phyloP scores from a whole-genome alignment of 352 stramenopile species.

The Pythium brachiatum region DNA sequence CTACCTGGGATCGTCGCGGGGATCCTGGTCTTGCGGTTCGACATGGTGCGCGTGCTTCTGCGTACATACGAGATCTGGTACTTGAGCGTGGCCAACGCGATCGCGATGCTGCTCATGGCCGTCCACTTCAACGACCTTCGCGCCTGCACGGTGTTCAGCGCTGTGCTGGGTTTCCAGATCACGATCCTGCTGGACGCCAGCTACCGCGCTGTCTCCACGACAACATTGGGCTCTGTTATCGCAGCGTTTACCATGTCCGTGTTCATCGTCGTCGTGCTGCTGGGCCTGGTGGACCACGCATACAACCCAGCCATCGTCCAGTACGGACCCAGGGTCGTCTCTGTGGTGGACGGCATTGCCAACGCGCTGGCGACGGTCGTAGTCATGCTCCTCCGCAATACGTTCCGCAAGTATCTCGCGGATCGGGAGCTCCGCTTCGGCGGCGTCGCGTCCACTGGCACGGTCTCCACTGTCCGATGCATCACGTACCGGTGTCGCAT shows the following conservation, averaged over 20 bases:
- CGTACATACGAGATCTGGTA: slow-evolving; percentile 36
- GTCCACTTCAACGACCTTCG: slow-evolving; percentile 17
- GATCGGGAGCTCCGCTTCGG: not conserved
- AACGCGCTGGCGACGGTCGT: slow-evolving; percentile 18
- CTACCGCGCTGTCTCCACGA: slow-evolving; percentile 9
- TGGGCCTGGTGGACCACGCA: slow-evolving; percentile 12
- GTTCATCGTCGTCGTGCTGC: slow-evolving; percentile 17
- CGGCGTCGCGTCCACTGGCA: not conserved
- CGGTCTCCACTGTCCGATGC: slow-evolving; percentile 14
- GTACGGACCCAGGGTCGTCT: slow-evolving; percentile 4
- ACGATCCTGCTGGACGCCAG: slow-evolving; percentile 29
- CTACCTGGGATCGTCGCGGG: slow-evolving; percentile 1
- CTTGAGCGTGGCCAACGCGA: slow-evolving; percentile 23
- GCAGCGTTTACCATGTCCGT: slow-evolving; percentile 4
- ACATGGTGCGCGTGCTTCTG: slow-evolving; percentile 23
- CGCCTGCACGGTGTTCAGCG: slow-evolving; percentile 4
- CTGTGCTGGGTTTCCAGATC: slow-evolving; percentile 16
- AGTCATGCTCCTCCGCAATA: slow-evolving; percentile 19
- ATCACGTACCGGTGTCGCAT: slow-evolving; percentile 30
- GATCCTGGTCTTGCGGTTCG: slow-evolving; percentile 21
- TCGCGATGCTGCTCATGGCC: slow-evolving; percentile 11
- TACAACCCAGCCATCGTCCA: not conserved
- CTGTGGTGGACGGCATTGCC: slow-evolving; percentile 13
- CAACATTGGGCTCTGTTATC: slow-evolving; percentile 1
- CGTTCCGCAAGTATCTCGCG: slow-evolving; percentile 6